Evolutionary conservation across 129 eudicot genomes (phyloP).

Genomic region (Mikania micrantha): DNA sequence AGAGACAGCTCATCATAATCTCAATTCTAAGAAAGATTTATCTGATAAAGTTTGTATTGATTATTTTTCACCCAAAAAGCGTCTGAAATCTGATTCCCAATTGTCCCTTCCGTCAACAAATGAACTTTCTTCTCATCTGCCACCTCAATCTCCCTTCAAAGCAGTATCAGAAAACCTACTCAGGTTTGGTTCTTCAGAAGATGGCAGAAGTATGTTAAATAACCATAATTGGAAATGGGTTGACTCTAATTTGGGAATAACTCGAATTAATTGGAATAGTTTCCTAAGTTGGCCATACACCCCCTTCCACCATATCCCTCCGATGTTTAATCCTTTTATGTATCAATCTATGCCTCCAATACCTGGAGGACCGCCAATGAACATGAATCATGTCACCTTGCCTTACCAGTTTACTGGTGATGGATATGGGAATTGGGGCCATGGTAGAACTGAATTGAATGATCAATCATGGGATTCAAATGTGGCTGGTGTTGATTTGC

Average conservation of each 20-base stretch:
- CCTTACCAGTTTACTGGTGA: conserved; percentile 56
- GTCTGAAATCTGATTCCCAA: conserved; percentile 34
- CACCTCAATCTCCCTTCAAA: conserved; percentile 49
- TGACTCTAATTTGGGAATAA: conserved; percentile 58
- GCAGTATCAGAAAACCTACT: conserved; percentile 39
- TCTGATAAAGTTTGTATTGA: conserved; percentile 38
- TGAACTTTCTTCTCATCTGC: conserved; percentile 10
- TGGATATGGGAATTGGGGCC: conserved; percentile 59
- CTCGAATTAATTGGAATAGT: conserved; percentile 64
- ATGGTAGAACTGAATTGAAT: conserved; percentile 32
- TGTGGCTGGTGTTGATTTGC: conserved; percentile 38
- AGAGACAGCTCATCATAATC: conserved; percentile 36
- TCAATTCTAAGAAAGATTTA: conserved; percentile 40
- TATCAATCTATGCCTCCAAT: conserved; percentile 66
- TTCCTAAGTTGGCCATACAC: conserved; percentile 66
- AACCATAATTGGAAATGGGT: conserved; percentile 48
- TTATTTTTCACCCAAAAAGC: conserved; percentile 42
- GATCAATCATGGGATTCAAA: conserved; percentile 46
- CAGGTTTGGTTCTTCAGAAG: conserved; percentile 42
- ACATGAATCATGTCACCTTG: conserved; percentile 48
- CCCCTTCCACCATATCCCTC: conserved; percentile 72
- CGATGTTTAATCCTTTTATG: conserved; percentile 63
- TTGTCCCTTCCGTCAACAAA: conserved; percentile 55
- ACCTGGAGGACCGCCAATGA: conserved; percentile 76
- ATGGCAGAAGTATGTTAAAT: conserved; percentile 36